These are phyloP conservation scores for Aspergillus neoniger DNA, from an alignment of 2,329 filamentous ascomycete species.

Conservation along the genomic window DNA sequence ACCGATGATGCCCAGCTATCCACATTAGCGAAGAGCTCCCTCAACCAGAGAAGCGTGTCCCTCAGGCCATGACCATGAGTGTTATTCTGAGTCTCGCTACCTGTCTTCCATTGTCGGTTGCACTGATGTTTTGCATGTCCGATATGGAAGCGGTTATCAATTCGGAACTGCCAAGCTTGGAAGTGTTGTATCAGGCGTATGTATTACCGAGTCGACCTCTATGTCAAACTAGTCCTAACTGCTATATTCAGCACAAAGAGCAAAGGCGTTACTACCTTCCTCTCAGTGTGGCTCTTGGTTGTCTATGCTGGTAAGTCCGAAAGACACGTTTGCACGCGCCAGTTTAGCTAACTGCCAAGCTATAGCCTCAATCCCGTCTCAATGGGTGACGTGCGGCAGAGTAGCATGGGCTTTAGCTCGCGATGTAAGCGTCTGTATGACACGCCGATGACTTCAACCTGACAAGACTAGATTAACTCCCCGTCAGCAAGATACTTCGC, in stretches of 20 bases:
- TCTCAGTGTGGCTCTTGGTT: neutral
- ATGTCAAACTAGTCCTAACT: neutral
- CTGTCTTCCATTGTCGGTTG: constrained; percentile 15
- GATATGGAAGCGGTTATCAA: constrained; percentile 19
- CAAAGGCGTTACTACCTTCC: neutral
- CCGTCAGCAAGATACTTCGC: neutral
- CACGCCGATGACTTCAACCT: too few species aligned
- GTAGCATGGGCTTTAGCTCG: neutral
- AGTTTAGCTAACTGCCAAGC: neutral
- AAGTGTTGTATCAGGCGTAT: constrained; percentile 11
- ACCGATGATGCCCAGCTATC: neutral
- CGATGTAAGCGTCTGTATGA: neutral
- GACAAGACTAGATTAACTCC: neutral
- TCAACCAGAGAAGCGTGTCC: constrained; percentile 17
- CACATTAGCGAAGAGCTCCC: constrained; percentile 18
- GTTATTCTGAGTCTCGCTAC: constrained; percentile 8
- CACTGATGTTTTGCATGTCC: constrained; percentile 21
- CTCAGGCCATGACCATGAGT: constrained; percentile 20
- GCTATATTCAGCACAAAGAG: neutral
- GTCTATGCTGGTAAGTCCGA: neutral
- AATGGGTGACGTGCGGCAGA: neutral
- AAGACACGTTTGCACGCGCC: neutral
- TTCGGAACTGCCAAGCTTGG: constrained; percentile 18
- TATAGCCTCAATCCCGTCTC: neutral
- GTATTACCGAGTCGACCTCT: neutral